Evolutionary conservation across 2,329 filamentous ascomycete genomes (phyloP), one percentile per base, ranked within the genome.

Genomic region (Colletotrichum abscissum): DNA sequence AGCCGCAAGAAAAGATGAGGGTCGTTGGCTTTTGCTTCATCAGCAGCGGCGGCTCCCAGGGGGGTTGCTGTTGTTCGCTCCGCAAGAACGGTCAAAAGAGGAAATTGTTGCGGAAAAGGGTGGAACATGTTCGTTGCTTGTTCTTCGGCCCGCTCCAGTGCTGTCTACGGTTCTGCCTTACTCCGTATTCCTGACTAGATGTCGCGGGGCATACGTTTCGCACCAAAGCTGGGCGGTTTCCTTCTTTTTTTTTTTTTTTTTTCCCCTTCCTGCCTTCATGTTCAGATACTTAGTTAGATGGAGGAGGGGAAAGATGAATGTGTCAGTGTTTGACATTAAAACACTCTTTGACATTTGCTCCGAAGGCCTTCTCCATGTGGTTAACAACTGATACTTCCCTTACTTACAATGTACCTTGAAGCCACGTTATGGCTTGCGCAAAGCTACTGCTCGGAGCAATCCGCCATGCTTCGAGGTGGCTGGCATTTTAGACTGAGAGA

Each of bases 101-200:
- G 68, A 67, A 74, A 72, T 59, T 14, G 63, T 74, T 72, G 72
- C 72, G 72, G 60, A 38, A 46, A 63, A 59, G 33, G 28, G 30
- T 56, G 46, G 22, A 26, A 56, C 68, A 33, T 11, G 52, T 46
- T 58, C 19, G 62, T 38, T 59, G 63, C 28, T 52, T 57, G 33
- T n/a, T 54, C 19, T 49, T 57, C 19, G 19, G 30, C 46, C 49
- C 28, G n/a, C 28, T 49, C 22, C 16, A 42, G 16, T 16, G 14
- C 38, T 42, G 12, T 42, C 14, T 35, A 12, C 33, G 33, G 33
- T 35, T 35, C 33, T 35, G 5, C 14, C 38, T 42, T 16, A 16
- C 14, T 16, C 16, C 38, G 14, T 7, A 42, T 42, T 42, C 14
- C 38, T 42, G 38, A 42, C 38, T 42, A 42, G 38, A 42, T 42